A percentile compares a stretch with the other conserved stretches of the same genome.
These are phyloP conservation scores for Ochetophila trinervis DNA, from an alignment of 306 rosid species.

Conservation along the genomic window DNA sequence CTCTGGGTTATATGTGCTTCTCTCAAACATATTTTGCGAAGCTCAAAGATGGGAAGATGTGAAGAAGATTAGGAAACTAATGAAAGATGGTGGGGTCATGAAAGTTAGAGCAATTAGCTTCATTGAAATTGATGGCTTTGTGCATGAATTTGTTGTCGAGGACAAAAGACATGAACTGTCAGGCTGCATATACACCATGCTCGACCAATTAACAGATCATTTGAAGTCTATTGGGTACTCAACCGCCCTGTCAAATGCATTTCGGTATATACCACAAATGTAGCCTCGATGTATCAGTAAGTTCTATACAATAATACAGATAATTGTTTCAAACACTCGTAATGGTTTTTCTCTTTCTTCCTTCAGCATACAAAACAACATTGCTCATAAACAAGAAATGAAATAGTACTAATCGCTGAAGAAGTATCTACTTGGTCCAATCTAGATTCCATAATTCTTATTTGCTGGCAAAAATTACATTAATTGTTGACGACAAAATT, in stretches of 20 bases:
- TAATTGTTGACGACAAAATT: background rate
- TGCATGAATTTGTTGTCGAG: slow-evolving; percentile 50
- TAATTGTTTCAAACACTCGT: background rate
- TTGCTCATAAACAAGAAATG: too few species aligned
- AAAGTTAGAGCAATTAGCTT: slow-evolving; percentile 67
- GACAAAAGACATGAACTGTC: slow-evolving; percentile 43
- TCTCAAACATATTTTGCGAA: slow-evolving; percentile 68
- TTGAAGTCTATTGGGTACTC: slow-evolving; percentile 32
- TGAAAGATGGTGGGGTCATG: slow-evolving; percentile 46
- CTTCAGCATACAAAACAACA: too few species aligned
- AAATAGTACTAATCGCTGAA: too few species aligned
- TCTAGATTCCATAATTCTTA: too few species aligned
- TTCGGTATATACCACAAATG: slow-evolving; percentile 26
- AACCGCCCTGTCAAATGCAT: slow-evolving; percentile 18
- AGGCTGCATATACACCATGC: slow-evolving; percentile 29
- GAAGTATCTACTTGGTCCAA: too few species aligned
- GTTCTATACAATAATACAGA: background rate
- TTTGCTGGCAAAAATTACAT: background rate
- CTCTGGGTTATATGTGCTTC: slow-evolving; percentile 64
- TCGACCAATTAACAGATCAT: slow-evolving; percentile 62
- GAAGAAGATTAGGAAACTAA: slow-evolving; percentile 58
- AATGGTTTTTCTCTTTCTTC: background rate
- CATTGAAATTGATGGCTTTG: slow-evolving; percentile 46
- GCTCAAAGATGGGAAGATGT: slow-evolving; percentile 67
- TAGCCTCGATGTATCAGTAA: slow-evolving; percentile 11